phyloP scores from a whole-genome alignment of 768 basidiomycete species.

The Filobasidium floriforme region DNA sequence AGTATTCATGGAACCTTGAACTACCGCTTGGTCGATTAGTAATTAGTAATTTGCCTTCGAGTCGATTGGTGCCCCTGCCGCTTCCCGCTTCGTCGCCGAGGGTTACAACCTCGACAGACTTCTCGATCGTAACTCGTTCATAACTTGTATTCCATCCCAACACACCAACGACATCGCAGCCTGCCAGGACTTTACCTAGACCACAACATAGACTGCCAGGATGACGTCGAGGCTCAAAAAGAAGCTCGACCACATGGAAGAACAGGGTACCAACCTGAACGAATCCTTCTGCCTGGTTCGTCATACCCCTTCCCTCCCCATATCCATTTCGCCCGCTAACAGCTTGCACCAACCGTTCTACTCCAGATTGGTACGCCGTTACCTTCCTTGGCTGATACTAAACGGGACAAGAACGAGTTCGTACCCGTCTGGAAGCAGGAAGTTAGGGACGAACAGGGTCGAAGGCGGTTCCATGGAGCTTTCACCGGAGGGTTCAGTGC shows the following conservation, averaged over 20 bases:
- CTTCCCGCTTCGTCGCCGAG: too few relatives aligned
- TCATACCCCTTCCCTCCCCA: conserved; percentile 16
- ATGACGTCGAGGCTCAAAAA: conserved; percentile 61
- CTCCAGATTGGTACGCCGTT: conserved; percentile 83
- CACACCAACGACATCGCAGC: not conserved
- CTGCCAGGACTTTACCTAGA: not conserved
- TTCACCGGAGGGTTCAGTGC: conserved; percentile 98
- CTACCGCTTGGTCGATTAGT: too few relatives aligned
- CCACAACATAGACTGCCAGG: not conserved
- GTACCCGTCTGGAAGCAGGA: conserved; percentile 98
- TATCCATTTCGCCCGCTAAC: conserved; percentile 19
- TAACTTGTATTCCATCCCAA: not conserved
- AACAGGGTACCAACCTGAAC: conserved; percentile 54
- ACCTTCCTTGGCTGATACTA: conserved; percentile 71
- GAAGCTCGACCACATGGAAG: conserved; percentile 70
- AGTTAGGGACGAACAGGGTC: conserved; percentile 86
- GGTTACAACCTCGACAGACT: too few relatives aligned
- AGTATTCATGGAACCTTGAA: too few relatives aligned
- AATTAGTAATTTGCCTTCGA: too few relatives aligned
- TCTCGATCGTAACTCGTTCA: too few relatives aligned
- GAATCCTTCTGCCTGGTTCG: conserved; percentile 78
- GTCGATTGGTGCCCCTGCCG: too few relatives aligned
- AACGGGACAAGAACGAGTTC: conserved; percentile 87
- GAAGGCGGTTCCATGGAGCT: conserved; percentile 88
- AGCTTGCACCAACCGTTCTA: not conserved